Base-by-base conservation (phyloP, 1,139 yeast genomes). In the Kodamaea sp. region DNA sequence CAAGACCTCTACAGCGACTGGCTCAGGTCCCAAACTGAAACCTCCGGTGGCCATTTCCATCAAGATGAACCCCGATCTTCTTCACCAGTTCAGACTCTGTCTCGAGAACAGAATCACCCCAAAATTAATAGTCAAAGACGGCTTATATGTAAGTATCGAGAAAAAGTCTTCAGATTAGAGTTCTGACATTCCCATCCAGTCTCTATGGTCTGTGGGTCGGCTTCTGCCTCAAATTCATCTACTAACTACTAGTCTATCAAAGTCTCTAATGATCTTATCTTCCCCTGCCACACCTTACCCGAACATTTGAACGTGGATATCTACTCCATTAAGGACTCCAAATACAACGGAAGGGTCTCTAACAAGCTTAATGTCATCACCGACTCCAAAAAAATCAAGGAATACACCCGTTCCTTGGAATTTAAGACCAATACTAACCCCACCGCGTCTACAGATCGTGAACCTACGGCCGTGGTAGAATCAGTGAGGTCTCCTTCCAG, bases 301-400 rank as follows among this genome's bases (percentile, higher is more conserved):
- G 75, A 68, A 39, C 61, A 57, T 35, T 59, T 63, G 35, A 63
- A 63, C 35, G 59, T 66, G 20, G 70, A 66, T 39, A 45, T 68
- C 9, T 68, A 66, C 48, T 47, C 60, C 15, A 31, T 38, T 26
- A 40, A 41, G 21, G 41, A 44, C 27, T 26, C 46, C 31, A 38
- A 35, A 26, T 62, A 54, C 43, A 43, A 55, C 23, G 75, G 74
- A 11, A 47, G 66, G 27, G 59, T 66, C 26, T 41, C 54, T 26
- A 55, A 56, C 34, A 59, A 63, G 35, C 53, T 68, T 35, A 61
- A 55, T 35, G 63, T 66, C 20, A 44, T 61, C 23, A 58, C 61
- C 15, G 70, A 63, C 37, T 43, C 60, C 7, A 58, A 53, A 34
- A 57, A 55, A 41, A 58, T 59, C 35, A 50, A 48, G 26, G 61